Evolutionary conservation across 2,329 filamentous ascomycete species (phyloP).

Genomic region (Alternaria solani): DNA sequence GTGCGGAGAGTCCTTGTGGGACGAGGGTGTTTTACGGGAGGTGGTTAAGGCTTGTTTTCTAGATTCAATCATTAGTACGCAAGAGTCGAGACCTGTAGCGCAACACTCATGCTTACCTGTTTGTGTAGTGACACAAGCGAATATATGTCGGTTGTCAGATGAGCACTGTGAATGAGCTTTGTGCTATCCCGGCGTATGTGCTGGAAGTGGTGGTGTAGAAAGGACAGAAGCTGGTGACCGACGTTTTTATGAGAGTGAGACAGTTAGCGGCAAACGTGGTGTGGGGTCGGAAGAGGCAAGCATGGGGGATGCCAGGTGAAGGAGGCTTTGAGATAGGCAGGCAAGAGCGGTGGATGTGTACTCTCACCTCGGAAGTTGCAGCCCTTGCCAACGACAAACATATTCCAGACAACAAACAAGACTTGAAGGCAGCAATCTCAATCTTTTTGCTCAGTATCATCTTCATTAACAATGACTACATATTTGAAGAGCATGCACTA

Average conservation of each 20-base stretch:
- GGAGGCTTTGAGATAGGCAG: not conserved
- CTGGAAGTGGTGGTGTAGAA: not conserved
- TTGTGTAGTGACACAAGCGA: not conserved
- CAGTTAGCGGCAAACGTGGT: not conserved
- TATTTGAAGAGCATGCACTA: not conserved
- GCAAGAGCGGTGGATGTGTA: conserved; percentile 3
- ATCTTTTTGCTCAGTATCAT: not conserved
- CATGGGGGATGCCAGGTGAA: conserved; percentile 11
- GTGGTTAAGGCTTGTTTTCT: not conserved
- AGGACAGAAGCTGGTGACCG: not conserved
- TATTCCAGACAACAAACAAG: not conserved
- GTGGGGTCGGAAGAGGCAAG: not conserved
- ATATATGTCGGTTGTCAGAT: not conserved
- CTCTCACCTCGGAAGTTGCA: not conserved
- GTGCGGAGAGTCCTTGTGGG: not conserved
- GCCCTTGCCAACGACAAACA: not conserved
- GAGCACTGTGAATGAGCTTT: not conserved
- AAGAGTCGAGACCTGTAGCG: not conserved
- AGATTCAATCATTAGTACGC: not conserved
- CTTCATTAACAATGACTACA: not conserved
- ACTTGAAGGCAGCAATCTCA: not conserved
- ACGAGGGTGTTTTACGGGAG: not conserved
- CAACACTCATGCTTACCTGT: not conserved
- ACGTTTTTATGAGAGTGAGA: not conserved
- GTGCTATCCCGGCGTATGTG: not conserved